phyloP scores from a whole-genome alignment of 768 basidiomycete genomes.

The Pleurotus ostreatus region DNA sequence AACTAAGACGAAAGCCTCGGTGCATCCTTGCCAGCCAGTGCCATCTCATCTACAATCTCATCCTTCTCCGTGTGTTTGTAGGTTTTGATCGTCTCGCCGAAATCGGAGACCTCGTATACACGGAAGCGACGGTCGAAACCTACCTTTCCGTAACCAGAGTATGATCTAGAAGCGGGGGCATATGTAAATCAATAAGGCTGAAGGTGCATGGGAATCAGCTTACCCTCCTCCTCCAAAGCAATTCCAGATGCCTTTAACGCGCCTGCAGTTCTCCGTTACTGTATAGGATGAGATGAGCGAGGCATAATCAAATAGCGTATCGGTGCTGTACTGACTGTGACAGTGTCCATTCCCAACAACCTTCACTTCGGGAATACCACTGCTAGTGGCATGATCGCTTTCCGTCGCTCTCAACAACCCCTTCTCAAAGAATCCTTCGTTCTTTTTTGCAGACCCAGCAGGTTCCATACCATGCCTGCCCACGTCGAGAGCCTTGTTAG shows the following conservation, averaged over 20 bases:
- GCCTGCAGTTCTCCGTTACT: slow-evolving; percentile 88
- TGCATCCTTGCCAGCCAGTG: slow-evolving; percentile 54
- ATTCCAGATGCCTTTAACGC: slow-evolving; percentile 83
- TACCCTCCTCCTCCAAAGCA: slow-evolving; percentile 88
- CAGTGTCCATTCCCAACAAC: slow-evolving; percentile 89
- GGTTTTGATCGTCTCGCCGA: slow-evolving; percentile 88
- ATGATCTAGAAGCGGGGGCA: slow-evolving; percentile 45
- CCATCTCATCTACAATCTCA: slow-evolving; percentile 59
- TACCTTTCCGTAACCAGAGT: slow-evolving; percentile 75
- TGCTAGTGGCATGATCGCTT: slow-evolving; percentile 53
- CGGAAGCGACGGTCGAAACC: slow-evolving; percentile 94
- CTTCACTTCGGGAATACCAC: slow-evolving; percentile 68
- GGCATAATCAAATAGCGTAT: background rate
- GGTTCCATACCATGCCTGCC: slow-evolving; percentile 61
- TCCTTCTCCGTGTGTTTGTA: slow-evolving; percentile 78
- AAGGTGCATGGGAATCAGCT: slow-evolving; percentile 19
- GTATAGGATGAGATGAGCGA: slow-evolving; percentile 12
- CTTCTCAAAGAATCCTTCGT: slow-evolving; percentile 81
- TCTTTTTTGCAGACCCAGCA: slow-evolving; percentile 61
- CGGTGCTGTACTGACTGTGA: slow-evolving; percentile 51
- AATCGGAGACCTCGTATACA: slow-evolving; percentile 83
- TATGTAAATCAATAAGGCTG: background rate
- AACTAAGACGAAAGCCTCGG: slow-evolving; percentile 3
- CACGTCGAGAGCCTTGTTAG: slow-evolving; percentile 61
- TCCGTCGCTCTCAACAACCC: slow-evolving; percentile 72